Percentiles rank a stretch among this genome's conserved stretches.
Conservation (phyloP, 208 protist species). For the Eutreptiella sp. region DNA sequence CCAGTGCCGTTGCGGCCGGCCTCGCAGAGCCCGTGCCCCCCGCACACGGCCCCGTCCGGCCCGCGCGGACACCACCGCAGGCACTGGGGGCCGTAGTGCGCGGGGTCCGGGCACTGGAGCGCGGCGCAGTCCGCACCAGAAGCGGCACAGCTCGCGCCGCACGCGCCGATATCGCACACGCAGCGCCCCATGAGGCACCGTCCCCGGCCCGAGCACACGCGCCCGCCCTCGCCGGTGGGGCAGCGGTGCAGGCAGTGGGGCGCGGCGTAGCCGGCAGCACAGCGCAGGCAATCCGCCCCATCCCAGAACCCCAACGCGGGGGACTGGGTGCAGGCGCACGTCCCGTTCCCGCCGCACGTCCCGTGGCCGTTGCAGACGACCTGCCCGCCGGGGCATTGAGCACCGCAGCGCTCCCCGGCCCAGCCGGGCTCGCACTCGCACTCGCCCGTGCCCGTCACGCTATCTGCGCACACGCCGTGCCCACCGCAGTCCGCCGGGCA, state of each 20-base stretch:
- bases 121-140: too few relatives aligned
- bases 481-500: too few relatives aligned
- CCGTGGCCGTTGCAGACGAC: constrained; percentile 5
- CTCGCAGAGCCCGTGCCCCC: constrained; percentile 20
- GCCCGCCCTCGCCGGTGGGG: background rate
- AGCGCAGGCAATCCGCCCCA: constrained; percentile 1
- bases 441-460: constrained; percentile 5
- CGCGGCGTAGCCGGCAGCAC: background rate
- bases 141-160: too few relatives aligned
- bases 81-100: constrained; percentile 17
- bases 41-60: constrained; percentile 3
- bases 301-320: background rate
- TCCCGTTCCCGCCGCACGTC: background rate
- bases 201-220: too few relatives aligned
- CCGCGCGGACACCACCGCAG: background rate
- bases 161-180: too few relatives aligned
- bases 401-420: constrained; percentile 8
- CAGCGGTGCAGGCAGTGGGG: background rate
- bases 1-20: constrained; percentile 15
- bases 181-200: too few relatives aligned
- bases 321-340: constrained; percentile 4
- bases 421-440: constrained; percentile 23
- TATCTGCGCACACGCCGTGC: constrained; percentile 19
- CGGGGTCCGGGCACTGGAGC: too few relatives aligned
- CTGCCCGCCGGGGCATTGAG: constrained; percentile 6